These are phyloP conservation scores for Senecio squalidus DNA, from an alignment of 140 eudicot genomes.

Conservation along the genomic window DNA sequence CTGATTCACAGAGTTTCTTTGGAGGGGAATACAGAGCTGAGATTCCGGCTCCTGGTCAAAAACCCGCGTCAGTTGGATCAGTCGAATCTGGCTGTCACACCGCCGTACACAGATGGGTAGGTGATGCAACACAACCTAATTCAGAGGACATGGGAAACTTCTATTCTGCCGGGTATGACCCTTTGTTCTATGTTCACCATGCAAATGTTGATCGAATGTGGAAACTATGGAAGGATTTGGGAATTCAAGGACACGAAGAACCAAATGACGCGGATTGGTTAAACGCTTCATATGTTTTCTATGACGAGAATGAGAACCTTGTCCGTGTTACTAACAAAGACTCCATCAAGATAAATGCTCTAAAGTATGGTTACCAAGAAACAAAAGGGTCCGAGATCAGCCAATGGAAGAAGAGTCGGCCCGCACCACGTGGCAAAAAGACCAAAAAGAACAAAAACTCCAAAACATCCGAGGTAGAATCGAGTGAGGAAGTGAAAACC, in stretches of 20 bases:
- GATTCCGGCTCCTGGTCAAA: neutral
- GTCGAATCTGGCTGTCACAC: conserved; percentile 36
- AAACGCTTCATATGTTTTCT: conserved; percentile 42
- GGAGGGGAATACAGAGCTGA: conserved; percentile 40
- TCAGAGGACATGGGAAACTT: conserved; percentile 63
- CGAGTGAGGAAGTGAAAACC: neutral
- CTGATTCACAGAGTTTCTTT: conserved; percentile 22
- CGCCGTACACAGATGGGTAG: conserved; percentile 45
- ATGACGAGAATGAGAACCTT: conserved; percentile 51
- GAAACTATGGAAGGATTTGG: conserved; percentile 56
- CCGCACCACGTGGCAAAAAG: neutral
- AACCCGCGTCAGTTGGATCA: conserved; percentile 14
- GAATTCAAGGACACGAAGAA: conserved; percentile 30
- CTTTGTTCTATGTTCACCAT: conserved; percentile 59
- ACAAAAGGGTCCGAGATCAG: neutral
- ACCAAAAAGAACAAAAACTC: neutral
- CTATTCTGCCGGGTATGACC: conserved; percentile 65
- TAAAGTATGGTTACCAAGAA: conserved; percentile 25
- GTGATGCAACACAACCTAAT: conserved; percentile 30
- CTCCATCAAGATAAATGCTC: conserved; percentile 10
- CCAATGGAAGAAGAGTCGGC: conserved; percentile 18
- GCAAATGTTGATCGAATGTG: conserved; percentile 62
- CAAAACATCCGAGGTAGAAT: too few species aligned
- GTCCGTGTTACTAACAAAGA: conserved; percentile 44
- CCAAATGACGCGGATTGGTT: conserved; percentile 39